phyloP scores from a whole-genome alignment of 2,329 filamentous ascomycete species.

The Fonsecaea pedrosoi region DNA sequence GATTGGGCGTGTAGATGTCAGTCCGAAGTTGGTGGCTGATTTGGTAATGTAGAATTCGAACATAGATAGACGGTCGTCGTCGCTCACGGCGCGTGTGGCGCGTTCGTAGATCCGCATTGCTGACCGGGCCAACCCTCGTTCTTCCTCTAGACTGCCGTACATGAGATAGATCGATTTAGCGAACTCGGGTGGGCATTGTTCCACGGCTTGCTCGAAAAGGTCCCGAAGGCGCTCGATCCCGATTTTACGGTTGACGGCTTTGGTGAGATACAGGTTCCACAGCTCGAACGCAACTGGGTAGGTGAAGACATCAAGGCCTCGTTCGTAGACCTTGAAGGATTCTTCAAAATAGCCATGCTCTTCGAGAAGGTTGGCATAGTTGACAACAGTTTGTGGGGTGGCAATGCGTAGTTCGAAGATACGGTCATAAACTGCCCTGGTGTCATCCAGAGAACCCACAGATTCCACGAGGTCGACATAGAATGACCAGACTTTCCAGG shows the following conservation, averaged over 20 bases:
- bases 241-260: constrained; percentile 95
- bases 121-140: constrained; percentile 89
- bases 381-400: constrained; percentile 97
- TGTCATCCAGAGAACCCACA: constrained; percentile 88
- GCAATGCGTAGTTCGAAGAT: constrained; percentile 98
- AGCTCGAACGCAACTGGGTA: constrained; percentile 98
- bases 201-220: constrained; percentile 94
- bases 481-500: constrained; percentile 99
- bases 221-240: constrained; percentile 92
- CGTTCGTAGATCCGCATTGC: constrained; percentile 99
- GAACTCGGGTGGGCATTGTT: constrained; percentile 93
- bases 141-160: constrained; percentile 97
- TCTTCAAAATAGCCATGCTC: constrained; percentile 96
- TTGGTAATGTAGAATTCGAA: constrained; percentile 99
- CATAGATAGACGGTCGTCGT: constrained; percentile 95
- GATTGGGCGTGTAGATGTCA: constrained; percentile 91
- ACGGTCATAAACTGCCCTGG: constrained; percentile 90
- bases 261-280: constrained; percentile 97
- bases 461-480: constrained; percentile 98
- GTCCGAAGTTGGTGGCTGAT: constrained; percentile 94
- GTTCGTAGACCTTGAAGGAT: constrained; percentile 96
- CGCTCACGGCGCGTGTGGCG: constrained; percentile 89
- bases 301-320: constrained; percentile 95
- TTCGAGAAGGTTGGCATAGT: constrained; percentile 94
- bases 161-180: constrained; percentile 96